Percentiles rank a stretch among this genome's conserved stretches.
Conservation (phyloP, 2,329 filamentous ascomycete species). For the Cladosporium sp. region DNA sequence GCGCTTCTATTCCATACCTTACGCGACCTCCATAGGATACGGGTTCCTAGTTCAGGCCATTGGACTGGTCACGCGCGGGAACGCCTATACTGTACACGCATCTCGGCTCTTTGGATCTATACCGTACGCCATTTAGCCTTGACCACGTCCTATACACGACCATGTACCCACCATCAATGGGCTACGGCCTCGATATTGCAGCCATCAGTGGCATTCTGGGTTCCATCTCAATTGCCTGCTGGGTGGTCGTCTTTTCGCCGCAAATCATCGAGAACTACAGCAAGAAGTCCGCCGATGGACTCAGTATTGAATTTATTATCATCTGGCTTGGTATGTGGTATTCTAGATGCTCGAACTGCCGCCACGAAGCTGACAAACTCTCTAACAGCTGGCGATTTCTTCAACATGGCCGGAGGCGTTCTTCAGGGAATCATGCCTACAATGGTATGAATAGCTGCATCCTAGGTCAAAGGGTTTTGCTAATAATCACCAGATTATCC, state of each 20-base stretch:
- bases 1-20: background rate
- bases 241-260: constrained; percentile 96
- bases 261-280: constrained; percentile 96
- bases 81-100: background rate
- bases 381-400: constrained; percentile 75
- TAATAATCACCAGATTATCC: constrained; percentile 62
- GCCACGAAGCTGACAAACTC: background rate
- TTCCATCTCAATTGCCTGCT: constrained; percentile 94
- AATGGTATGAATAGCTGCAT: constrained; percentile 60
- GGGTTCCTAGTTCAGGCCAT: background rate
- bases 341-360: background rate
- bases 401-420: constrained; percentile 92
- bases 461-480: background rate
- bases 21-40: background rate
- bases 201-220: constrained; percentile 92
- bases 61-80: background rate
- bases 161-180: constrained; percentile 58
- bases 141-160: background rate
- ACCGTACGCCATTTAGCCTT: background rate
- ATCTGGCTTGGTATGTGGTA: constrained; percentile 67
- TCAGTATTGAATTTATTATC: constrained; percentile 88
- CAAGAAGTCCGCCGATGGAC: constrained; percentile 78
- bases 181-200: constrained; percentile 71
- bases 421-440: constrained; percentile 90
- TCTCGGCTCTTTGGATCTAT: background rate